These are phyloP conservation scores for Aphanomyces cochlioides DNA, from an alignment of 352 stramenopile species.

Conservation along the genomic window DNA sequence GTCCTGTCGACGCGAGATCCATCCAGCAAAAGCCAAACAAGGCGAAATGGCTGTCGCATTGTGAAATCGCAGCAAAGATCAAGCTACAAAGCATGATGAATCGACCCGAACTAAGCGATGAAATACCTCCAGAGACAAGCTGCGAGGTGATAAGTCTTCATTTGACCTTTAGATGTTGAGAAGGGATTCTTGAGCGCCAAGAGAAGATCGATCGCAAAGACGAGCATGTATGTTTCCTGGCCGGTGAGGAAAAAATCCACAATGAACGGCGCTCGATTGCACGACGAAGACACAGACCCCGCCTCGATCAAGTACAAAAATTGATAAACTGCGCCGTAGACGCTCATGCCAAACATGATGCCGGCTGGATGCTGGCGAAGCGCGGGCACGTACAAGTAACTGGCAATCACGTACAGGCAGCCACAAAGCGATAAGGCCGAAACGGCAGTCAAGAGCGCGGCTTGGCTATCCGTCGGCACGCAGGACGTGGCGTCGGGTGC, in stretches of 20 bases:
- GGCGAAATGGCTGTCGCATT: slow-evolving; percentile 70
- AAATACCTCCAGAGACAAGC: slow-evolving; percentile 56
- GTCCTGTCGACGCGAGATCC: slow-evolving; percentile 33
- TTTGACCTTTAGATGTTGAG: slow-evolving; percentile 71
- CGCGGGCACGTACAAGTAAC: slow-evolving; percentile 59
- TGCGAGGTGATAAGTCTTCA: slow-evolving; percentile 75
- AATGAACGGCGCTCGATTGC: slow-evolving; percentile 57
- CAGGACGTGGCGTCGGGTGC: slow-evolving; percentile 1
- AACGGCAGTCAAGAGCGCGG: slow-evolving; percentile 49
- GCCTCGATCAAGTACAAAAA: slow-evolving; percentile 69
- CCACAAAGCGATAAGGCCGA: slow-evolving; percentile 64
- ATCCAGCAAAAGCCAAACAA: slow-evolving; percentile 82
- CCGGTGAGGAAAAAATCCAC: slow-evolving; percentile 80
- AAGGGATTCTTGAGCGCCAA: slow-evolving; percentile 84
- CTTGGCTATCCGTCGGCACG: background rate
- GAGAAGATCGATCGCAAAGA: slow-evolving; percentile 81
- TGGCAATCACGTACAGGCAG: slow-evolving; percentile 74
- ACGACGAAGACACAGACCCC: slow-evolving; percentile 41
- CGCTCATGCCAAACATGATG: slow-evolving; percentile 84
- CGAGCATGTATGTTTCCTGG: slow-evolving; percentile 86
- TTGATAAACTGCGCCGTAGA: slow-evolving; percentile 79
- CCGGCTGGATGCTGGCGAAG: slow-evolving; percentile 74
- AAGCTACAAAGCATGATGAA: slow-evolving; percentile 27
- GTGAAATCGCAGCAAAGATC: slow-evolving; percentile 60
- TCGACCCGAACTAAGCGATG: background rate